Conservation (phyloP, 169 alveolate species). For the Eimeria maxima region DNA sequence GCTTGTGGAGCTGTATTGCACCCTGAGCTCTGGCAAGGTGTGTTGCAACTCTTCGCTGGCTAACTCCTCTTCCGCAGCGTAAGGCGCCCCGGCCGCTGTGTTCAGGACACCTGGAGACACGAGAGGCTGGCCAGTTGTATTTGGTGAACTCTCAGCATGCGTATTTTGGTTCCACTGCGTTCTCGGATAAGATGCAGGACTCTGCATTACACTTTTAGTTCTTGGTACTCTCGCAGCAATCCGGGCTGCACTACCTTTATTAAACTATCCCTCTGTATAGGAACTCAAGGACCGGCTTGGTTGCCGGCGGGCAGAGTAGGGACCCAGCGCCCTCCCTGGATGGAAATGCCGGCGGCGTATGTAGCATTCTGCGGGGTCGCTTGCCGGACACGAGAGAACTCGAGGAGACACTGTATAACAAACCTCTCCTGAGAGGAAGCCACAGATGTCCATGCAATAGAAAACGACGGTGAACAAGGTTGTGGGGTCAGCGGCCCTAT, state of each 20-base stretch:
- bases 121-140: too few relatives aligned
- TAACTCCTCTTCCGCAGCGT: too few relatives aligned
- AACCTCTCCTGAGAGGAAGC: slow-evolving; percentile 23
- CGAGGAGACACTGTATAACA: not conserved
- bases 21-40: too few relatives aligned
- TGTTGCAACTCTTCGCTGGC: too few relatives aligned
- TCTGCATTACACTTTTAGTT: not conserved
- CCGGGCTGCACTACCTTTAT: too few relatives aligned
- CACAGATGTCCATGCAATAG: not conserved
- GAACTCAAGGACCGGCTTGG: not conserved
- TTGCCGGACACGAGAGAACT: not conserved
- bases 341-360: not conserved
- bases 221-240: not conserved
- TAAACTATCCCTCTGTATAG: not conserved
- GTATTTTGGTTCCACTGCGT: too few relatives aligned
- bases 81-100: too few relatives aligned
- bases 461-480: not conserved
- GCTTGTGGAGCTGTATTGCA: too few relatives aligned
- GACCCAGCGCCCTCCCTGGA: not conserved
- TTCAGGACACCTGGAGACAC: too few relatives aligned
- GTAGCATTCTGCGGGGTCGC: not conserved
- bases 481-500: not conserved
- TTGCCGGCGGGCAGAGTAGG: not conserved
- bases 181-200: too few relatives aligned
- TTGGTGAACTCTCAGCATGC: too few relatives aligned